phyloP scores from a whole-genome alignment of 106 monocot species.

The Agapanthus africanus region DNA sequence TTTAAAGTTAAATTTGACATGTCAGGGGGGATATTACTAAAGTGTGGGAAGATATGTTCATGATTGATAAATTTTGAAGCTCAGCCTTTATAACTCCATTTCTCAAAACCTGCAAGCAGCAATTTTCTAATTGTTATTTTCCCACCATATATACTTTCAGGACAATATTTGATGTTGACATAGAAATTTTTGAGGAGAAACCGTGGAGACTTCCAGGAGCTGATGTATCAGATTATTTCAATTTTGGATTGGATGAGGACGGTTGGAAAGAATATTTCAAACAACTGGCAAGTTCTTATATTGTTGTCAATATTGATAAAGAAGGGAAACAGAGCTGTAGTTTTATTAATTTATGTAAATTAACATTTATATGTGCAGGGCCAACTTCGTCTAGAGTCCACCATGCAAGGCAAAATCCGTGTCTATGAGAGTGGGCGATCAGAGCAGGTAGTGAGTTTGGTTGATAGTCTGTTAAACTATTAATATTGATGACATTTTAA shows the following conservation, averaged over 20 bases:
- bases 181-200: conserved; percentile 82
- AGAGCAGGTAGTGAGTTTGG: conserved; percentile 46
- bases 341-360: too few species aligned
- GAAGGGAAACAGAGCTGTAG: too few species aligned
- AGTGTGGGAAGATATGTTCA: too few species aligned
- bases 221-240: conserved; percentile 82
- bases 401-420: conserved; percentile 91
- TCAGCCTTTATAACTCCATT: too few species aligned
- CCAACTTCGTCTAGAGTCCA: conserved; percentile 79
- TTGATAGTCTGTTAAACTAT: too few species aligned
- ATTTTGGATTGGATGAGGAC: conserved; percentile 80
- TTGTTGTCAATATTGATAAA: too few species aligned
- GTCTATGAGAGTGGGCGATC: conserved; percentile 89
- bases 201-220: conserved; percentile 75
- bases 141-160: too few species aligned
- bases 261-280: conserved; percentile 78
- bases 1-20: neutral
- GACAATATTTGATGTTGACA: conserved; percentile 82
- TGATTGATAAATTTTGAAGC: too few species aligned
- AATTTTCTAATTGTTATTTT: too few species aligned
- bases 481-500: neutral
- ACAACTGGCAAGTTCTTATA: conserved; percentile 57
- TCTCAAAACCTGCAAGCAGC: too few species aligned
- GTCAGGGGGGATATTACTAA: too few species aligned
- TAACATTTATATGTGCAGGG: conserved; percentile 35